A percentile compares a stretch with the other conserved stretches of the same genome.
These are phyloP conservation scores for Pythium phragmitis DNA, from an alignment of 352 stramenopile species.

Conservation along the genomic window DNA sequence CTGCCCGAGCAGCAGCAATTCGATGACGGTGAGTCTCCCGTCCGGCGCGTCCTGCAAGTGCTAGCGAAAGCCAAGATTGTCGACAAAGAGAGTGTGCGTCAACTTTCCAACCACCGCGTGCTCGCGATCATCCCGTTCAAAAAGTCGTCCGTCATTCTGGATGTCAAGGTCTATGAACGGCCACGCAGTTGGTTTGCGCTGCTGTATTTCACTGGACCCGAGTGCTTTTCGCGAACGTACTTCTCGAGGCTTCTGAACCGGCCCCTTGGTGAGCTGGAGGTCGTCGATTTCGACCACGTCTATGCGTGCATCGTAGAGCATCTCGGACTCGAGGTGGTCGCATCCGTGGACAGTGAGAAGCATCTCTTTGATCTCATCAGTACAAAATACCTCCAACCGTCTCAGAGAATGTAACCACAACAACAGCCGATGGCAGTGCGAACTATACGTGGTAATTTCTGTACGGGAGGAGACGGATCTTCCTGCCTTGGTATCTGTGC, in stretches of 20 bases:
- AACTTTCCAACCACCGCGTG: constrained; percentile 38
- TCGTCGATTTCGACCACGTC: constrained; percentile 58
- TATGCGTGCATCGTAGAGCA: constrained; percentile 36
- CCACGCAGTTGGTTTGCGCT: constrained; percentile 69
- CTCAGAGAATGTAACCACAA: constrained; percentile 37
- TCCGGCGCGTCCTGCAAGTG: constrained; percentile 41
- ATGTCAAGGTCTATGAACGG: constrained; percentile 63
- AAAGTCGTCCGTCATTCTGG: constrained; percentile 45
- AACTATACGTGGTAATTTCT: neutral
- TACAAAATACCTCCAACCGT: constrained; percentile 47
- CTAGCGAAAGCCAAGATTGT: constrained; percentile 44
- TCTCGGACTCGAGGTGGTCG: constrained; percentile 35
- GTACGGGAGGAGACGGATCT: neutral
- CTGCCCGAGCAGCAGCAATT: constrained; percentile 16
- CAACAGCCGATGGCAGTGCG: neutral
- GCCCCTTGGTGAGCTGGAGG: constrained; percentile 41
- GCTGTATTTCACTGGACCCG: constrained; percentile 74
- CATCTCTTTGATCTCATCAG: constrained; percentile 54
- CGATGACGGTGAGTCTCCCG: neutral
- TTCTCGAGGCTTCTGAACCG: constrained; percentile 42
- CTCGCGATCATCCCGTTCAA: constrained; percentile 68
- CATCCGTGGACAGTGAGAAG: constrained; percentile 50
- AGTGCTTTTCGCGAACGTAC: constrained; percentile 49
- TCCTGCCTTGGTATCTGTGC: no score
- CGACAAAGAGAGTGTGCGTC: constrained; percentile 25